Conservation (phyloP, 768 basidiomycete genomes). For the Lentinula detonsa region DNA sequence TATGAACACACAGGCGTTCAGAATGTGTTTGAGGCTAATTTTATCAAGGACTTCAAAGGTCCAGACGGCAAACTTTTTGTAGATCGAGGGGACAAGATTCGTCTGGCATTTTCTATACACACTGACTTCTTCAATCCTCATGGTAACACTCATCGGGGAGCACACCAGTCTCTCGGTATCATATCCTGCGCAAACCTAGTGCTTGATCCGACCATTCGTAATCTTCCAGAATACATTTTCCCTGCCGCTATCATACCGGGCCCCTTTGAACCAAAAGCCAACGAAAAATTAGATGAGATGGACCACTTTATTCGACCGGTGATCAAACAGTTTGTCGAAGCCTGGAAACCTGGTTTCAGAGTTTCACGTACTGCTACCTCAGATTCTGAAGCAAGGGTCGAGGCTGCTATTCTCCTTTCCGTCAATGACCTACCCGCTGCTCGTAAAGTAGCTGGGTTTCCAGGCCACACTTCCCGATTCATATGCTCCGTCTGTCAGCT, state of each 20-base stretch:
- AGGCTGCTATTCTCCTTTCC: constrained; percentile 16
- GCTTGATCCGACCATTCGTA: neutral
- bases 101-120: neutral
- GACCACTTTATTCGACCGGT: constrained; percentile 29
- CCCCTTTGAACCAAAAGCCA: constrained; percentile 23
- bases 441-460: constrained; percentile 20
- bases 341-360: constrained; percentile 24
- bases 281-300: constrained; percentile 12
- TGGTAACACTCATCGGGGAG: constrained; percentile 17
- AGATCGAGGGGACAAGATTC: too few species aligned
- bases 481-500: constrained; percentile 25
- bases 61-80: too few species aligned
- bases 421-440: constrained; percentile 25
- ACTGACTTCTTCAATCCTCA: constrained; percentile 30
- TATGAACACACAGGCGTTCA: constrained; percentile 6
- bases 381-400: constrained; percentile 7
- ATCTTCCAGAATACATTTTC: constrained; percentile 27
- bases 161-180: constrained; percentile 22
- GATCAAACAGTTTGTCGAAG: constrained; percentile 23
- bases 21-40: constrained; percentile 19
- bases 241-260: constrained; percentile 30
- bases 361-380: constrained; percentile 11
- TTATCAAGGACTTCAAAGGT: constrained; percentile 17
- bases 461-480: constrained; percentile 9
- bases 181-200: constrained; percentile 17